These are phyloP conservation scores for Seiridium cupressi DNA, from an alignment of 2,329 filamentous ascomycete species.

Conservation along the genomic window DNA sequence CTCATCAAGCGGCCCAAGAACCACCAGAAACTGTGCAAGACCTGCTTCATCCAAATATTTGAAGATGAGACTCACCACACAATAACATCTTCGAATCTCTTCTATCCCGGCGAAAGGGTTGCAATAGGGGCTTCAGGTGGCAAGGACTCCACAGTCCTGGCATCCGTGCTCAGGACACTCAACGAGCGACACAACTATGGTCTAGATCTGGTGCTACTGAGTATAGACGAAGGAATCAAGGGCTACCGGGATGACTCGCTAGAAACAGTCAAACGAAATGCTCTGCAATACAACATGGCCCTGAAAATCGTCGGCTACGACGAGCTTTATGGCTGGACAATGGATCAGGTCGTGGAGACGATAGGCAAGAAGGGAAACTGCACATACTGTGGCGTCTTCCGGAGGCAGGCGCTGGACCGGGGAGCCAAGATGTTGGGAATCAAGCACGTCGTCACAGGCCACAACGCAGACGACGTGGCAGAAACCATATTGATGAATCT, in stretches of 20 bases:
- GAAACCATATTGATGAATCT: slow-evolving; percentile 99
- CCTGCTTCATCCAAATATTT: slow-evolving; percentile 84
- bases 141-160: slow-evolving; percentile 95
- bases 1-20: slow-evolving; percentile 95
- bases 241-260: slow-evolving; percentile 95
- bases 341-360: slow-evolving; percentile 96
- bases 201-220: slow-evolving; percentile 80
- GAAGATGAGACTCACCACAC: slow-evolving; percentile 94
- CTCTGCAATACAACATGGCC: slow-evolving; percentile 85
- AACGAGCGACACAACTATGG: slow-evolving; percentile 89
- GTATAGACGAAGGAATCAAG: slow-evolving; percentile 95
- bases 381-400: slow-evolving; percentile 97
- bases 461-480: slow-evolving; percentile 96
- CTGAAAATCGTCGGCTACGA: slow-evolving; percentile 91
- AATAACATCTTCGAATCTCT: slow-evolving; percentile 78
- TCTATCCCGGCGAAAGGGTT: slow-evolving; percentile 77
- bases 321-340: slow-evolving; percentile 96
- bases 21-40: slow-evolving; percentile 86
- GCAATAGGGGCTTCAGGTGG: slow-evolving; percentile 96
- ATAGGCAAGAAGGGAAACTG: slow-evolving; percentile 98
- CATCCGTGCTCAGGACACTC: slow-evolving; percentile 89
- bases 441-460: slow-evolving; percentile 91
- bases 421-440: slow-evolving; percentile 86
- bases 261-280: slow-evolving; percentile 95
- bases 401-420: slow-evolving; percentile 88